Percentiles rank a stretch among this genome's conserved stretches.
Conservation (phyloP, 2,329 filamentous ascomycete species). For the Aureobasidium vineae region DNA sequence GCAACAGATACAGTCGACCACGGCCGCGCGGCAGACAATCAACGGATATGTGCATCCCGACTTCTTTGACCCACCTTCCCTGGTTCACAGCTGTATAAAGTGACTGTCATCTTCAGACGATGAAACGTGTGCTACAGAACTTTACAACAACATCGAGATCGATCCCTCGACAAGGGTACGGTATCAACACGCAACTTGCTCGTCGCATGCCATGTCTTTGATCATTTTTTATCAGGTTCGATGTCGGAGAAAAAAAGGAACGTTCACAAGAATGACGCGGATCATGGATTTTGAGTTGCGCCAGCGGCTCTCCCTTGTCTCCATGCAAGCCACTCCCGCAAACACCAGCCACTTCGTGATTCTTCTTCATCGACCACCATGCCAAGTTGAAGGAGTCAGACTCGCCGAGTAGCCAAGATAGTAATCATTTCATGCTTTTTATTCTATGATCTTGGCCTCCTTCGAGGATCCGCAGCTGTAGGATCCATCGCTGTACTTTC, state of each 20-base stretch:
- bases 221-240: background rate
- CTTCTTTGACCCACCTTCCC: slow-evolving; percentile 18
- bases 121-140: slow-evolving; percentile 7
- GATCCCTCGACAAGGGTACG: background rate
- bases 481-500: background rate
- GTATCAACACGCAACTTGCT: background rate
- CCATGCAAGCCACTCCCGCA: slow-evolving; percentile 20
- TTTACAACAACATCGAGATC: background rate
- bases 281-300: slow-evolving; percentile 1
- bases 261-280: slow-evolving; percentile 8
- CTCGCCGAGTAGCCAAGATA: background rate
- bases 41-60: slow-evolving; percentile 17
- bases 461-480: background rate
- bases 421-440: background rate
- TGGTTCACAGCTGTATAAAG: background rate
- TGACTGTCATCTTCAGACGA: slow-evolving; percentile 22
- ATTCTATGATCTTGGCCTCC: background rate
- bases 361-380: background rate
- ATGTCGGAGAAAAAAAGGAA: background rate
- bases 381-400: slow-evolving; percentile 12
- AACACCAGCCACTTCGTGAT: slow-evolving; percentile 2
- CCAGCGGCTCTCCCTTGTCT: background rate
- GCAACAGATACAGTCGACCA: slow-evolving; percentile 3
- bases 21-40: slow-evolving; percentile 24
- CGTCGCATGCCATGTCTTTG: background rate